A percentile compares a stretch with the other conserved stretches of the same genome.
These are phyloP conservation scores for Tetracladium setigerum DNA, from an alignment of 495 filamentous ascomycete genomes.

Conservation along the genomic window DNA sequence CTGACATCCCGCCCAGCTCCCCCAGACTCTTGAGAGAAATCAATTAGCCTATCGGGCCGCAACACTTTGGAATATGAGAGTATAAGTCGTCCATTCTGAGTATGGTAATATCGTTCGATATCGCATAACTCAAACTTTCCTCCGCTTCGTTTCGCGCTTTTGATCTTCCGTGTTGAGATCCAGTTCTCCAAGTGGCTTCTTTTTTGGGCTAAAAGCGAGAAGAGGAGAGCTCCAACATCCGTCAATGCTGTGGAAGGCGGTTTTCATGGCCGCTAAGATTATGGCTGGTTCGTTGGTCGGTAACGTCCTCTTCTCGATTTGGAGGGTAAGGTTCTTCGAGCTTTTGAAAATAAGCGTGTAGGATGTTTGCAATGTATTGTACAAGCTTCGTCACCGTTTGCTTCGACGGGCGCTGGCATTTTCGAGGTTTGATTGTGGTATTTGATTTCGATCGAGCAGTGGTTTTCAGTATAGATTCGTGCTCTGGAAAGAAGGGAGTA, in stretches of 20 bases:
- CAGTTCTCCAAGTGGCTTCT: background rate
- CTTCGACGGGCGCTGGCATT: background rate
- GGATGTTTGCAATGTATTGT: background rate
- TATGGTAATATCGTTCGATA: too few species aligned
- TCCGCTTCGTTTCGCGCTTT: background rate
- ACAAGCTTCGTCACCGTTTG: background rate
- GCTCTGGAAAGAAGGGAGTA: background rate
- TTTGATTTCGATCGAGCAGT: too few species aligned
- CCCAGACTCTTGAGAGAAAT: too few species aligned
- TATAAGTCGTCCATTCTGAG: too few species aligned
- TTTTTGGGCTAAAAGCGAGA: background rate
- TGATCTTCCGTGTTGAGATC: background rate
- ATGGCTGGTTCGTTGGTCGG: background rate
- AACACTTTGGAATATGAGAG: too few species aligned
- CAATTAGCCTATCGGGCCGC: too few species aligned
- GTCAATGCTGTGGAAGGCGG: background rate
- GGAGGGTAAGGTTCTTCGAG: background rate
- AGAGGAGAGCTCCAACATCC: background rate
- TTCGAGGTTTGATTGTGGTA: background rate
- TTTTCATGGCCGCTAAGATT: background rate
- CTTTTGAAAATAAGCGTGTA: background rate
- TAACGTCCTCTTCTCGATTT: background rate
- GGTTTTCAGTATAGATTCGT: background rate
- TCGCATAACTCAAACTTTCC: too few species aligned
- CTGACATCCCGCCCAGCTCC: too few species aligned